Percentiles rank a stretch among this genome's conserved stretches.
Conservation (phyloP, 768 basidiomycete species). For the Hygrophorus russula region DNA sequence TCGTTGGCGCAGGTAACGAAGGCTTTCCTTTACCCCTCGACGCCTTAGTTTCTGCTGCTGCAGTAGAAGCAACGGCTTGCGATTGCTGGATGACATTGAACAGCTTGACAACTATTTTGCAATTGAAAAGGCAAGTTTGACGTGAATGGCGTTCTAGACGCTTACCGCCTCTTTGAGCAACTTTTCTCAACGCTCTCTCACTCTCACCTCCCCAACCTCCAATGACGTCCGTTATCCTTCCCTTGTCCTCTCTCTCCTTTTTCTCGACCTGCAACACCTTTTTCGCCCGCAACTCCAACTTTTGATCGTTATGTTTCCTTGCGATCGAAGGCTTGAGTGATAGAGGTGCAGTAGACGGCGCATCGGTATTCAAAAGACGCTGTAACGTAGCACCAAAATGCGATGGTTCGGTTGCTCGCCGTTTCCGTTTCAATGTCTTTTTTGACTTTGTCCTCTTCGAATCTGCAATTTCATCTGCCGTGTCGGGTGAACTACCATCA, state of each 20-base stretch:
- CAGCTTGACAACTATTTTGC: conserved; percentile 56
- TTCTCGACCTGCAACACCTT: conserved; percentile 60
- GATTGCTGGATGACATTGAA: conserved; percentile 84
- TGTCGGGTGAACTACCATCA: conserved; percentile 28
- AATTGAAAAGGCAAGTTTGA: background rate
- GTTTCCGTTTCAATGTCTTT: conserved; percentile 75
- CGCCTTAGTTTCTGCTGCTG: conserved; percentile 47
- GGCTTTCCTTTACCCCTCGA: conserved; percentile 65
- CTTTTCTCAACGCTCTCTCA: conserved; percentile 69
- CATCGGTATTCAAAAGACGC: conserved; percentile 57
- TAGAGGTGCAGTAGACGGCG: conserved; percentile 59
- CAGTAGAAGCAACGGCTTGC: conserved; percentile 42
- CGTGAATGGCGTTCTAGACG: background rate
- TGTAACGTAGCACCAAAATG: conserved; percentile 70
- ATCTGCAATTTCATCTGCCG: conserved; percentile 53
- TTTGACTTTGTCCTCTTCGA: conserved; percentile 54
- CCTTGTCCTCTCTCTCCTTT: conserved; percentile 64
- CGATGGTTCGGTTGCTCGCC: conserved; percentile 63
- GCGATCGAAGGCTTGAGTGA: conserved; percentile 70
- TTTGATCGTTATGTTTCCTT: conserved; percentile 63
- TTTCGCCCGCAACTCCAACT: conserved; percentile 59
- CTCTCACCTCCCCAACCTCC: conserved; percentile 85
- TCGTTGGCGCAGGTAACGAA: conserved; percentile 52
- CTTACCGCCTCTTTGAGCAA: conserved; percentile 76
- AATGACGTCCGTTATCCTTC: conserved; percentile 57